Percentiles rank a stretch among this genome's conserved stretches.
Evolutionary conservation across 1,284 basidiomycete species (phyloP).

Genomic region (Singerocomus inundabilis): DNA sequence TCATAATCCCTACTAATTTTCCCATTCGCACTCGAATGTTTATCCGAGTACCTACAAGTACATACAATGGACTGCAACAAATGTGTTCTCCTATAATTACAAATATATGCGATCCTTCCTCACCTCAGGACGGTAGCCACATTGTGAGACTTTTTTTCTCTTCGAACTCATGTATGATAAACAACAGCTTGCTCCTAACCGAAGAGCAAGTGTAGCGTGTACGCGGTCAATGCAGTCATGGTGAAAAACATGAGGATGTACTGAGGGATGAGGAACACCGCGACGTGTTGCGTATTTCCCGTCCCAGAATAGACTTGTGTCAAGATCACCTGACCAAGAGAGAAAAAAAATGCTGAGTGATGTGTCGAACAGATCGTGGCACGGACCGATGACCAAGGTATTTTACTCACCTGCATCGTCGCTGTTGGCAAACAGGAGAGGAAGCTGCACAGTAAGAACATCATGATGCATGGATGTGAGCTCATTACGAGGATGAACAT

Average conservation of each 20-base stretch:
- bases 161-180: no score
- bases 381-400: not conserved
- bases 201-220: conserved; percentile 53
- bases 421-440: conserved; percentile 65
- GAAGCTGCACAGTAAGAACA: conserved; percentile 41
- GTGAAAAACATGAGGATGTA: conserved; percentile 63
- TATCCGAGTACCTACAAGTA: no score
- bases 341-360: not conserved
- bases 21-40: no score
- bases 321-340: conserved; percentile 46
- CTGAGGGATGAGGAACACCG: conserved; percentile 65
- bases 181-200: conserved; percentile 3
- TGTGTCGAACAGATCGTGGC: not conserved
- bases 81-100: no score
- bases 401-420: conserved; percentile 49
- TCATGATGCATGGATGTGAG: not conserved
- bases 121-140: no score
- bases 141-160: no score
- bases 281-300: conserved; percentile 59
- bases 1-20: no score
- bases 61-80: no score
- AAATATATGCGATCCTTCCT: no score
- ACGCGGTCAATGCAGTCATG: conserved; percentile 60
- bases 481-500: not conserved
- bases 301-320: conserved; percentile 69